A percentile compares a stretch with the other conserved stretches of the same genome.
Conservation (phyloP, 108 stramenopile species). For the Chaetoceros muelleri region DNA sequence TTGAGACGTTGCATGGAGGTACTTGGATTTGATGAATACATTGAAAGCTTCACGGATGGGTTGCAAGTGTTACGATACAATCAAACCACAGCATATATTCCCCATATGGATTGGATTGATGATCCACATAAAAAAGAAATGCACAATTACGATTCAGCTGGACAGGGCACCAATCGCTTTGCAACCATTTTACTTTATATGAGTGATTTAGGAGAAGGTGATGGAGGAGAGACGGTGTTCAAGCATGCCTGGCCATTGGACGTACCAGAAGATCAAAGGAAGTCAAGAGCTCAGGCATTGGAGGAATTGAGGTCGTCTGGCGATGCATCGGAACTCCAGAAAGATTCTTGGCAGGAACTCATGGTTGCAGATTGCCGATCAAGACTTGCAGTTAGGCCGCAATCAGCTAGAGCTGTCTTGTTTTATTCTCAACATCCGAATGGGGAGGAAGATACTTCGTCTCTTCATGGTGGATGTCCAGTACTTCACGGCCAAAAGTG, state of each 20-base stretch:
- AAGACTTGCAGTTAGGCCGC: constrained; percentile 53
- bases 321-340: constrained; percentile 32
- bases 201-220: constrained; percentile 69
- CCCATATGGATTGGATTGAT: constrained; percentile 87
- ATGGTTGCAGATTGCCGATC: constrained; percentile 70
- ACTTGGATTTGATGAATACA: constrained; percentile 80
- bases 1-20: constrained; percentile 36
- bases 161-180: constrained; percentile 81
- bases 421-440: constrained; percentile 83
- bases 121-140: constrained; percentile 23
- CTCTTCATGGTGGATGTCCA: constrained; percentile 88
- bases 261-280: constrained; percentile 24
- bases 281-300: constrained; percentile 13
- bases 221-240: constrained; percentile 95
- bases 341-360: constrained; percentile 72
- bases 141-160: constrained; percentile 64
- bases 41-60: constrained; percentile 79
- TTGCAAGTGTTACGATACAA: constrained; percentile 94
- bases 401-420: constrained; percentile 64
- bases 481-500: constrained; percentile 50
- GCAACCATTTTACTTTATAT: constrained; percentile 95
- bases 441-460: constrained; percentile 46
- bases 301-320: constrained; percentile 30
- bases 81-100: constrained; percentile 77
- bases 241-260: constrained; percentile 44